Base-by-base conservation (phyloP, 2,329 filamentous ascomycete species). In the Leptographium lundbergii region DNA sequence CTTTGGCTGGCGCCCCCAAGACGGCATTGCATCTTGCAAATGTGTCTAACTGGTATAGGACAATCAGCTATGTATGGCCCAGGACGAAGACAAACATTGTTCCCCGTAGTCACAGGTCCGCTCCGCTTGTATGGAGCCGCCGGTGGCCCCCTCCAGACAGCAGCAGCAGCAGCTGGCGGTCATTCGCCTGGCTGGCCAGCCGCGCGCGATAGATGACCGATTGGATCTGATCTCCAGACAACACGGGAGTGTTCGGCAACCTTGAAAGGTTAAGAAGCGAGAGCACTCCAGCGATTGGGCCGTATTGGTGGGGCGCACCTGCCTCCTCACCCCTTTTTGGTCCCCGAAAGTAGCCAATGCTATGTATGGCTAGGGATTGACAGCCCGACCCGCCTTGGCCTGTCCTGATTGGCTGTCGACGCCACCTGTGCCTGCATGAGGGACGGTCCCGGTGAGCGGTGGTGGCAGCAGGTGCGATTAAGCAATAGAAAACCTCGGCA, bases 391-490 rank as follows among this genome's bases (percentile, higher is more conserved):
- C 59, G 59, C 59, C 42, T 32, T 42, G 27, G 53, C 19, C 19
- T 34, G 22, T 51, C 45, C 56, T 60, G 32, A 64, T 63, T 64
- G 61, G 61, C 52, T 34, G 52, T 9, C 39, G 25, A 25, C 17
- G 55, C 58, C 45, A 57, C 54, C 22, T 57, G 63, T 64, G 60
- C 61, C 63, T 64, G 63, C 63, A 64, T 63, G 61, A 61, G 61
- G 60, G 58, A 59, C 61, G 22, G 42, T 50, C 24, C 32, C 58
- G 57, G 56, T 24, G 42, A 45, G 50, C 29, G 24, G 55, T 17
- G 56, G 22, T 39, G 55, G 17, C 27, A 51, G 56, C n/a, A 39
- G n/a, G 47, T 57, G 55, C 55, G 29, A 34, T 27, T 57, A 34
- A 34, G 32, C 32, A 9, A 10, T 25, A 36, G 57, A 47, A 54